Base-by-base conservation (phyloP, 2,329 filamentous ascomycete species). In the Colletotrichum gloeosporioides region DNA sequence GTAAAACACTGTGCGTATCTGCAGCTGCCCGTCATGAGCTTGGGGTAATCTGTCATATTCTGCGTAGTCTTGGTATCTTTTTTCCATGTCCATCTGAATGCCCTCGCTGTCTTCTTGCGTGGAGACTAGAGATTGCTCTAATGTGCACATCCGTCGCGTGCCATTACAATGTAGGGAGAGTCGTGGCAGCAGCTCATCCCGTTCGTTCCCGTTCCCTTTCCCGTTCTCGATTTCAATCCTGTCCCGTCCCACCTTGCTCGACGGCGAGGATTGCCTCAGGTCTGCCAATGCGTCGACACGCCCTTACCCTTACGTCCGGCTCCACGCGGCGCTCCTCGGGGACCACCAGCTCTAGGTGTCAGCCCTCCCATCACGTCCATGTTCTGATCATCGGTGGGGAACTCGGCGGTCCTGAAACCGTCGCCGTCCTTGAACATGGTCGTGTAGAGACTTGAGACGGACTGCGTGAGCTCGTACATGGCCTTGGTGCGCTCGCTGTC, bases 381-480 rank as follows among this genome's bases (percentile, higher is more conserved):
- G 12, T 74, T 70, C 31, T 80, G 79, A n/a, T 86, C 85, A 2
- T 81, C 81, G 8, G 73, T 64, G 7, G 77, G 53, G 2, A 78
- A 77, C 10, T 81, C 78, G 39, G 84, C 83, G 1, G 69, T 78
- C 7, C 86, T 83, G 84, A 94, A 94, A 29, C 95, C 95, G 8
- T 98, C 95, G 6, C 92, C 92, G 25, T 97, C 95, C 81, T 93
- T 92, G 79, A 98, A 93, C 2, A 98, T 90, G 27, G 93, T 92
- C 32, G 86, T 85, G 86, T 93, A 96, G 69, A 99, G 87, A 6
- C 88, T 88, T 8, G 90, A 89, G 76, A 98, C 91, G 5, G 95
- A 93, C 6, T 87, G 87, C 9, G 92, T 93, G 90, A 97, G 95
- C 78, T 92, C 90, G 78, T 92, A 88, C 82, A 99, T 90, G 39